Evolutionary conservation across 2,329 filamentous ascomycete species (phyloP), one percentile per base, ranked within the genome.

Genomic region (Aspergillus cejpii): DNA sequence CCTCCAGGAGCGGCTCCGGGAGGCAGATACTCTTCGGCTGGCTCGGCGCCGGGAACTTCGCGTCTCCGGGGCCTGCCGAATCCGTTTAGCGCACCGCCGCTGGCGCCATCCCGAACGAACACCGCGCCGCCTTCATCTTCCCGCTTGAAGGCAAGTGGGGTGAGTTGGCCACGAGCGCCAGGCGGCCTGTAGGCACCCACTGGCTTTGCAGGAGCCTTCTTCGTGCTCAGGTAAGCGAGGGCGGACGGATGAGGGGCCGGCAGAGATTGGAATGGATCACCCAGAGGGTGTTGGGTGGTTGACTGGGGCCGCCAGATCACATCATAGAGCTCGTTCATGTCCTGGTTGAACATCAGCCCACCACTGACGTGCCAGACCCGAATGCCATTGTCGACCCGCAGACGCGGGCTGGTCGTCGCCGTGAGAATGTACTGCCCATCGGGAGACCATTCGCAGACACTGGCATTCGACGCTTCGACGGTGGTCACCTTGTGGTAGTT

Each of bases 141-240:
- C 46, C 92, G 88, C 76, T 94, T 94, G 75, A 97, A 98, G 57
- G 92, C 87, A 51, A 97, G 75, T 7, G 92, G 92, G 0, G 92
- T 97, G 43, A 82, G 79, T 51, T 85, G 82, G 41, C 92, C 92
- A 55, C 92, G 85, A 21, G 92, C 92, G 54, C 92, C 92, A 2
- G 92, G 92, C 29, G 92, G 92, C 37, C 92, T 84, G 66, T 98
- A 98, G 2, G 92, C 92, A 55, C 92, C 92, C n/a, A 87, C 89
- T 36, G 92, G 89, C 74, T 98, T 98, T 49, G 88, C 92, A 3
- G 92, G 90, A 3, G 90, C 91, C 78, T 97, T 97, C 59, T 87
- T 83, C 3, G 85, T 90, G 53, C 82, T 85, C 41, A 96, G 76
- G 61, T 89, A 96, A 1, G 83, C 79, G 26, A 85, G 69, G 8